phyloP scores from a whole-genome alignment of 345 rosid species.

The Sisymbrium altissimum region DNA sequence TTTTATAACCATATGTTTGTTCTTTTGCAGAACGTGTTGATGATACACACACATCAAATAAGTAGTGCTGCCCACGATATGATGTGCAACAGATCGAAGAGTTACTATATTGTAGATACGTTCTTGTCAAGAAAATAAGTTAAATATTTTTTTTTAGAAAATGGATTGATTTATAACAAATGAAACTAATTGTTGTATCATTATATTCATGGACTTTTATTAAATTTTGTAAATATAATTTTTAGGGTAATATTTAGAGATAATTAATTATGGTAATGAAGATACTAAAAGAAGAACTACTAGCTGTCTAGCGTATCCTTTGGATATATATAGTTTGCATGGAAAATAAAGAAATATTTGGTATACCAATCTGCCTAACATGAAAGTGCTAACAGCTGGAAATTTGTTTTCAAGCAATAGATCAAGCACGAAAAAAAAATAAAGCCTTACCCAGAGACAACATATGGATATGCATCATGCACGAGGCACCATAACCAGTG shows the following conservation, averaged over 20 bases:
- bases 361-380: background rate
- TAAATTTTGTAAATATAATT: background rate
- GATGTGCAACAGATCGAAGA: background rate
- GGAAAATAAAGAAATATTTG: background rate
- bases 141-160: background rate
- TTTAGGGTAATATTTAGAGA: background rate
- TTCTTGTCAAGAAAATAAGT: constrained; percentile 5
- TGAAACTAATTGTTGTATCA: background rate
- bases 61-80: background rate
- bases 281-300: background rate
- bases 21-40: constrained; percentile 9
- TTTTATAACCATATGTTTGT: background rate
- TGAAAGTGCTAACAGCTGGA: background rate
- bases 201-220: background rate
- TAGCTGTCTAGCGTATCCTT: background rate
- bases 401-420: background rate
- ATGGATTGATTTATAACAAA: background rate
- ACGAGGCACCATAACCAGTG: too few relatives aligned
- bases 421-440: too few relatives aligned
- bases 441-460: too few relatives aligned
- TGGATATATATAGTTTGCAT: background rate
- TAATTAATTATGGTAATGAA: background rate
- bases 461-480: too few relatives aligned
- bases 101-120: constrained; percentile 8
- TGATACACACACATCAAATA: background rate